These are phyloP conservation scores for Mariannaea sp. DNA, from an alignment of 2,329 filamentous ascomycete genomes.

Conservation along the genomic window DNA sequence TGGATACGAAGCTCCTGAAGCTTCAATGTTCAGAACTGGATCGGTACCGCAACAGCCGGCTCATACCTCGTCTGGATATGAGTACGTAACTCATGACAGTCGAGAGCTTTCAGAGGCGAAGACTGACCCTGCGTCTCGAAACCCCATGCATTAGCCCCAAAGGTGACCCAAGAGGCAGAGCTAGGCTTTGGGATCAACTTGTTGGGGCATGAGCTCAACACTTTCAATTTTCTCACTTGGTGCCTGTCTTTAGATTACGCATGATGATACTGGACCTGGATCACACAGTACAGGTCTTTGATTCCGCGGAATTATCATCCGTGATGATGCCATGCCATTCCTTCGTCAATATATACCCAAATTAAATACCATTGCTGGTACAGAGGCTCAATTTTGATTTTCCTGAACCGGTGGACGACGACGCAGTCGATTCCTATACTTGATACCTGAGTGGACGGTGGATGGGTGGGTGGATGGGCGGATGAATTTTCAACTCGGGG, in stretches of 20 bases:
- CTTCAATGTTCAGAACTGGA: constrained; percentile 42
- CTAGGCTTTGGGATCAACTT: constrained; percentile 6
- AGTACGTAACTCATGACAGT: constrained; percentile 43
- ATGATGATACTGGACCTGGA: constrained; percentile 34
- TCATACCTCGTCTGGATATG: constrained; percentile 41
- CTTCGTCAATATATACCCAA: constrained; percentile 9
- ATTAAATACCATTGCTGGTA: constrained; percentile 3
- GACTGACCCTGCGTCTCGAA: constrained; percentile 39
- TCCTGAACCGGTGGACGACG: constrained; percentile 16
- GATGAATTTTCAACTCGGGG: constrained; percentile 21
- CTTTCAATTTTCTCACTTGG: constrained; percentile 20
- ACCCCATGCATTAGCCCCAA: constrained; percentile 35
- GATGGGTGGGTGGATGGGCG: no score
- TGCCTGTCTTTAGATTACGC: constrained; percentile 28
- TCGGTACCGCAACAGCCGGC: constrained; percentile 40
- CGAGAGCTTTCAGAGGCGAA: constrained; percentile 40
- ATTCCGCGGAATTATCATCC: constrained; percentile 12
- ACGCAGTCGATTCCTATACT: constrained; percentile 24
- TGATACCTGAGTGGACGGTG: constrained; percentile 29
- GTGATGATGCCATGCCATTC: constrained; percentile 12
- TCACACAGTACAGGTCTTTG: constrained; percentile 39
- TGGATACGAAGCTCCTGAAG: constrained; percentile 41
- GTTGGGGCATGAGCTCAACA: constrained; percentile 9
- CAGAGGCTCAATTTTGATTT: constrained; percentile 19
- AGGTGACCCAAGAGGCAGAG: neutral